These are phyloP conservation scores for Solanum corneliomulleri DNA, from an alignment of 257 asterid species.

Conservation along the genomic window DNA sequence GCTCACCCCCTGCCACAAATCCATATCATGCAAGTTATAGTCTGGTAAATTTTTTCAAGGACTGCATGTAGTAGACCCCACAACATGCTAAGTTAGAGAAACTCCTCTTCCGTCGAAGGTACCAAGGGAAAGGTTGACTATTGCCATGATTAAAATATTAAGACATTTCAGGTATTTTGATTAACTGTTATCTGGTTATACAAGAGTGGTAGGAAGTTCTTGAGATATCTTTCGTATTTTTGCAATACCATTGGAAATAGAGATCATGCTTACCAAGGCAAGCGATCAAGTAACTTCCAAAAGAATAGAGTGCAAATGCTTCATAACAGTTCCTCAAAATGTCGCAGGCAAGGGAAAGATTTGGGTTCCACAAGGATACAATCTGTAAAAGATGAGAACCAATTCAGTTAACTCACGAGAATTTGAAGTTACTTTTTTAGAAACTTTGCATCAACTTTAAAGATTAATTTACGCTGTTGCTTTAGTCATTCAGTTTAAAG, in stretches of 20 bases:
- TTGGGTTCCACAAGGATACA: slow-evolving; percentile 60
- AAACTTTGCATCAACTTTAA: neutral
- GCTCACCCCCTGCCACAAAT: slow-evolving; percentile 62
- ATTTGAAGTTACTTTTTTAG: neutral
- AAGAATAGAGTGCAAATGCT: slow-evolving; percentile 91
- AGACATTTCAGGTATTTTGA: neutral
- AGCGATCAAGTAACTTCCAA: slow-evolving; percentile 90
- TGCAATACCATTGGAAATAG: neutral
- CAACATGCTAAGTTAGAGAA: neutral
- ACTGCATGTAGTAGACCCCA: neutral
- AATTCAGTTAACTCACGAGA: neutral
- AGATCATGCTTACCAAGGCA: slow-evolving; percentile 66
- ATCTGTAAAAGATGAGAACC: slow-evolving; percentile 30
- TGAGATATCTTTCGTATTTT: neutral
- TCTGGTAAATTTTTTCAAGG: neutral
- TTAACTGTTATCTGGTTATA: neutral
- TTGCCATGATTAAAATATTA: neutral
- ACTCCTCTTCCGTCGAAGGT: neutral
- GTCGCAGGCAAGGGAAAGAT: slow-evolving; percentile 77
- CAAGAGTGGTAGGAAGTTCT: neutral
- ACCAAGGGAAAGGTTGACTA: neutral
- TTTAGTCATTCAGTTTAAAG: neutral
- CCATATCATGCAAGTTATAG: neutral
- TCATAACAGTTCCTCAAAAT: slow-evolving; percentile 88
- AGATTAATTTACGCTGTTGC: neutral